Percentiles rank a stretch among this genome's conserved stretches.
Conservation (phyloP, 2,329 filamentous ascomycete species). For the Pseudogymnoascus sp. region DNA sequence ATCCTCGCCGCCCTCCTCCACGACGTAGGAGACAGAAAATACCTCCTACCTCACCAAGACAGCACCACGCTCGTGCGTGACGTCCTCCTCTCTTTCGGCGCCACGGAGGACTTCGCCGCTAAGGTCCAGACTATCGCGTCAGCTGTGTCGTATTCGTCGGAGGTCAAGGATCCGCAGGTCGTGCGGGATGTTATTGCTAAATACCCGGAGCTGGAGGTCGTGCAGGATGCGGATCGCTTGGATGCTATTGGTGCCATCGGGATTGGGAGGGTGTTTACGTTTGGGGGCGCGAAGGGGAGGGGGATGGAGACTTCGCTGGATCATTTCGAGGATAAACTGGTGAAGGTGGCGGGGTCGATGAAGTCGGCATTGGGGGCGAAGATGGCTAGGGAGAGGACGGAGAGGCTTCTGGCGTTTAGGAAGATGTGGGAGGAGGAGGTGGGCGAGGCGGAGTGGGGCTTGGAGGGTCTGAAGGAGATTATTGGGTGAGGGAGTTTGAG, state of each 20-base stretch:
- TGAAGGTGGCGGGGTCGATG: constrained; percentile 56
- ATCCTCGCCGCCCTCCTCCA: constrained; percentile 71
- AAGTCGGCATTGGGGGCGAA: constrained; percentile 51
- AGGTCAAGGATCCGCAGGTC: constrained; percentile 56
- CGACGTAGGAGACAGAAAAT: constrained; percentile 67
- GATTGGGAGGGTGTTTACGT: constrained; percentile 71
- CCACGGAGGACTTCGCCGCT: constrained; percentile 48
- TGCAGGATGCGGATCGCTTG: constrained; percentile 89
- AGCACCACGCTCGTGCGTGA: constrained; percentile 47
- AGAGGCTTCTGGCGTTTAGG: constrained; percentile 45
- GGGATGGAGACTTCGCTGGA: constrained; percentile 59
- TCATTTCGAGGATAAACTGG: constrained; percentile 72
- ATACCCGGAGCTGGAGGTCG: constrained; percentile 71
- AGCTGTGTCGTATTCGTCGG: constrained; percentile 71
- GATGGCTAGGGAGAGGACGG: constrained; percentile 47
- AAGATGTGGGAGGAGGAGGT: constrained; percentile 53
- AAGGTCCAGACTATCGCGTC: constrained; percentile 66
- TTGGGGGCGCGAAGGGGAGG: constrained; percentile 56
- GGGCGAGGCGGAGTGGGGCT: constrained; percentile 22
- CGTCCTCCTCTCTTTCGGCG: constrained; percentile 51
- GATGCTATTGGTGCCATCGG: constrained; percentile 86
- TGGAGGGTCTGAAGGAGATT: constrained; percentile 1
- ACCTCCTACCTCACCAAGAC: constrained; percentile 45
- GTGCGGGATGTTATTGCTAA: constrained; percentile 54
- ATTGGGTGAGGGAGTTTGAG: background rate